Evolutionary conservation across 2,329 filamentous ascomycete genomes (phyloP), one percentile per base, ranked within the genome.

Genomic region (Penicillium sp.): DNA sequence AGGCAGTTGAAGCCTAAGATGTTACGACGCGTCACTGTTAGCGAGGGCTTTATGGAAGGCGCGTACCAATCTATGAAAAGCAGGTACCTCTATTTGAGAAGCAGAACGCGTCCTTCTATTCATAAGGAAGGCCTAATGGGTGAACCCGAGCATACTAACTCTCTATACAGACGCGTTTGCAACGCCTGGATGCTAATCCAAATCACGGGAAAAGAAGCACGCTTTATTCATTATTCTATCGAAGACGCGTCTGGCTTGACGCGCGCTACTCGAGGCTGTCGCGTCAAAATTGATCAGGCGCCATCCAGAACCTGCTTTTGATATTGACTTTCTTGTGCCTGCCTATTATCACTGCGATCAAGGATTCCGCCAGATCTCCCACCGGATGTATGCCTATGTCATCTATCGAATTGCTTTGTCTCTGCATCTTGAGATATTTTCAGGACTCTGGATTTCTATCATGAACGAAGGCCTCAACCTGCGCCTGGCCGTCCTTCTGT

Each of bases 301-400:
- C 23, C 23, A 1, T 6, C 23, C 8, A 7, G 23, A 20, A 20
- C 18, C 18, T 20, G 89, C 89, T 59, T 87, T 89, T 64, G 89
- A 95, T 73, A 95, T 95, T 61, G 89, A 95, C 61, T 95, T 95
- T 79, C 81, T 95, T 67, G 88, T 87, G 60, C 88, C 89, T 45
- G 89, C 86, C 89, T 54, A 94, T 95, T 69, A 94, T 95, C 62
- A 88, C 94, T 68, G 88, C 89, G 51, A 80, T 95, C 60, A 95
- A 95, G 77, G 94, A 87, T 57, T 91, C 88, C 87, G 89, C 63
- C 88, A 94, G 71, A 95, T 95, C 70, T 95, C 95, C 78, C 88
- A 95, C 75, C 87, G 89, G 63, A 95, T 95, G 89, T 93, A 95
- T 74, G 86, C 89, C 50, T 95, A 95, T 76, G 87, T 95, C 57